Conservation (phyloP, 2,329 filamentous ascomycete genomes). For the Fusarium odoratissimum region DNA sequence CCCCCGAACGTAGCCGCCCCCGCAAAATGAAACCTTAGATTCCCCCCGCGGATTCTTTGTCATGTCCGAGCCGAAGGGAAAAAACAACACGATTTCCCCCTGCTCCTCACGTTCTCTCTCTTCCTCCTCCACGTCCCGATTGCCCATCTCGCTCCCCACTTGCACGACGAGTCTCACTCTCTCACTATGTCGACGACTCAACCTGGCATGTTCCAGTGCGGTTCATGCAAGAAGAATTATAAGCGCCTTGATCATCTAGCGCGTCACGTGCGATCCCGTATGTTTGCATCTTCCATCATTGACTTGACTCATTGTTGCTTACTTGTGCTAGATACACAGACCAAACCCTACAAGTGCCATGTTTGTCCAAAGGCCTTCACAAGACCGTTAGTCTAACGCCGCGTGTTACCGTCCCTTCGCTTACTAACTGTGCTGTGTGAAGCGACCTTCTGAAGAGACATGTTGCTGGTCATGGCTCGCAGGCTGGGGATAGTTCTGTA, state of each 20-base stretch:
- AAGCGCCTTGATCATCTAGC: slow-evolving; percentile 48
- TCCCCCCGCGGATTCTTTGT: slow-evolving; percentile 2
- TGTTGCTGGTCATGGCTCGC: slow-evolving; percentile 36
- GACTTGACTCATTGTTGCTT: background rate
- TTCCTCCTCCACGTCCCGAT: slow-evolving; percentile 28
- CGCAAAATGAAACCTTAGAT: background rate
- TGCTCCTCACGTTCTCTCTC: background rate
- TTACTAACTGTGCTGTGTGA: background rate
- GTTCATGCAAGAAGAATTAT: slow-evolving; percentile 44
- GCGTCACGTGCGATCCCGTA: slow-evolving; percentile 51
- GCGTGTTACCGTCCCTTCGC: rapidly evolving
- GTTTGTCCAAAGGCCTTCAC: slow-evolving; percentile 48
- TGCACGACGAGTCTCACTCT: background rate
- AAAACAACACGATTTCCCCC: slow-evolving; percentile 12
- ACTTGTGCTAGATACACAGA: slow-evolving; percentile 45
- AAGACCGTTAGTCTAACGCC: slow-evolving; percentile 40
- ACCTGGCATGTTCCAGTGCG: slow-evolving; percentile 45
- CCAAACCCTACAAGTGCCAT: slow-evolving; percentile 47
- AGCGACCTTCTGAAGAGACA: slow-evolving; percentile 47
- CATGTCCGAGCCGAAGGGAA: slow-evolving; percentile 16
- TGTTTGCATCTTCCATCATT: background rate
- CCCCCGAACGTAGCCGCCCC: background rate
- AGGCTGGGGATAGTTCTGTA: slow-evolving; percentile 6
- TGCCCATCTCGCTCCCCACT: slow-evolving; percentile 14
- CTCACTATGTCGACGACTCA: slow-evolving; percentile 22